Evolutionary conservation across 164 flowering plant genomes (phyloP), one percentile per base, ranked within the genome.

Genomic region (Stephania cephalantha): DNA sequence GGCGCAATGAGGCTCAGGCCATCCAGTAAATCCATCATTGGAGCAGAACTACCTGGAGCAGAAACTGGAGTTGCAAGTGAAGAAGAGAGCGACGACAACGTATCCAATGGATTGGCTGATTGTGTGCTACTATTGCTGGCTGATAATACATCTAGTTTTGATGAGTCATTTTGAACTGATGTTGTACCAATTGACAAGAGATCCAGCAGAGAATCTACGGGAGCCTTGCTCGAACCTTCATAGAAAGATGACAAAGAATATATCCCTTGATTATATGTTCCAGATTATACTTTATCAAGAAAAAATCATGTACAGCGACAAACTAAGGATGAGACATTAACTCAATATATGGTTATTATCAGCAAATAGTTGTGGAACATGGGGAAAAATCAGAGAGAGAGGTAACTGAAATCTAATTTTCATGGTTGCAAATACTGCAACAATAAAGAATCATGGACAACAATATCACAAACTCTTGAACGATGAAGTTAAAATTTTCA

Each of bases 1-100:
- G 87, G 79, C 48, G 80, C 78, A 70, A 46, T 86, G 58, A 92
- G 81, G 68, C 79, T 81, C 73, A 93, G 84, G 20, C 88, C 94
- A 84, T 89, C 94, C 90, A 92, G 85, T 80, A 96, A 87, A 86
- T 94, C 92, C 78, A 94, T 80, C 82, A 91, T 75, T 71, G 97
- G 84, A 74, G 90, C 80, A 81, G 85, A 76, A 77, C 81, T 88
- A 66, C 80, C 82, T 42, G 88, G 74, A 77, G 92, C 75, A 48
- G 86, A 76, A 44, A 78, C 76, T 79, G 75, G 84, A 11, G 82
- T 71, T 12, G 92, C 74, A 77, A 84, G 76, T n/a, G 88, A 77
- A 69, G 84, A 76, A 61, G 89, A 75, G 58, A 82, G 81, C 29
- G 87, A 84, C 73, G 89, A 72, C 73, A 89, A 73, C 11, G 72